Percentiles rank a stretch among this genome's conserved stretches.
These are phyloP conservation scores for Myriosclerotinia duriaeana DNA, from an alignment of 2,329 filamentous ascomycete species.

Conservation along the genomic window DNA sequence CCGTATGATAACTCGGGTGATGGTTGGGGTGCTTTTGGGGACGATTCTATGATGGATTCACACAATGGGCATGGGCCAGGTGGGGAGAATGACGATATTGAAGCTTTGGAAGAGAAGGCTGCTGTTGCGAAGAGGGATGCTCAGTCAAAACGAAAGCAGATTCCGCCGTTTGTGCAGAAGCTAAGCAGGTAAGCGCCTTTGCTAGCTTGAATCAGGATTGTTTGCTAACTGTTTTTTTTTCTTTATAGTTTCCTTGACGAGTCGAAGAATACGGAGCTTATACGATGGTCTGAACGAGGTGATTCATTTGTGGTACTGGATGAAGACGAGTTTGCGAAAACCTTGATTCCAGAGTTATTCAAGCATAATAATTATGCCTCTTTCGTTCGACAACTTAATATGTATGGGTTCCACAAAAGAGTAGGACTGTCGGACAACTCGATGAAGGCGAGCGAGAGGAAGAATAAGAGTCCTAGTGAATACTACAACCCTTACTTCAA, in stretches of 20 bases:
- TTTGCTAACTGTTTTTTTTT: slow-evolving; percentile 35
- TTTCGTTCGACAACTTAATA: slow-evolving; percentile 70
- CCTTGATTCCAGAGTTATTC: slow-evolving; percentile 71
- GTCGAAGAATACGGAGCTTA: slow-evolving; percentile 88
- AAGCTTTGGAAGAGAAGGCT: slow-evolving; percentile 76
- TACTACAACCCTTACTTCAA: slow-evolving; percentile 97
- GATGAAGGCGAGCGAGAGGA: slow-evolving; percentile 94
- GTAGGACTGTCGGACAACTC: slow-evolving; percentile 93
- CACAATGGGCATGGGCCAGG: slow-evolving; percentile 43
- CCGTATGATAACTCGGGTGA: slow-evolving; percentile 37
- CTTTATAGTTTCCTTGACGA: slow-evolving; percentile 80
- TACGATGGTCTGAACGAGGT: slow-evolving; percentile 94
- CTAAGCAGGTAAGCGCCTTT: slow-evolving; percentile 76
- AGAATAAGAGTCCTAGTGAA: slow-evolving; percentile 97
- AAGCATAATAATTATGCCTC: slow-evolving; percentile 80
- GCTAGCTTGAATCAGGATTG: slow-evolving; percentile 25
- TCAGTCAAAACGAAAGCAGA: slow-evolving; percentile 87
- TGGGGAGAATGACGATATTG: slow-evolving; percentile 68
- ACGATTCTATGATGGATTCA: slow-evolving; percentile 38
- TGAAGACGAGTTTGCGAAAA: slow-evolving; percentile 83
- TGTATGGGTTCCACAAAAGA: slow-evolving; percentile 66
- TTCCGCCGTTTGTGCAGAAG: slow-evolving; percentile 97
- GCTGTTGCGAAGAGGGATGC: slow-evolving; percentile 82
- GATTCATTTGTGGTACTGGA: slow-evolving; percentile 96
- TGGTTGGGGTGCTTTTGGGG: slow-evolving; percentile 46